Percentiles rank a stretch among this genome's conserved stretches.
Evolutionary conservation across 2,329 filamentous ascomycete species (phyloP).

Genomic region (Colletotrichum higginsianum): DNA sequence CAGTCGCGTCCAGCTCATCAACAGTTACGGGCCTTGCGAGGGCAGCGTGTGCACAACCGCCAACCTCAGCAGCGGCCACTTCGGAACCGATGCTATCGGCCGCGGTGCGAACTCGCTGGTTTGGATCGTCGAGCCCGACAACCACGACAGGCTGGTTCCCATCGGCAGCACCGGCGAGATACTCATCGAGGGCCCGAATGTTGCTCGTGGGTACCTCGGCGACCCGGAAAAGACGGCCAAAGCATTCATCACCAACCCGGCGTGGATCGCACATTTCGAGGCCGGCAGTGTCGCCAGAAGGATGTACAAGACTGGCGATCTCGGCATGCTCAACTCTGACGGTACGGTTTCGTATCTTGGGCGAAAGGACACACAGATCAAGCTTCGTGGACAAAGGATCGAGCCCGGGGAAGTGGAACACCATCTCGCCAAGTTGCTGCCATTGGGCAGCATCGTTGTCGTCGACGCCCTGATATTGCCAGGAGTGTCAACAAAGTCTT

Average conservation of each 20-base stretch:
- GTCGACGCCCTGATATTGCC: slow-evolving; percentile 20
- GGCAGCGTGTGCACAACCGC: slow-evolving; percentile 40
- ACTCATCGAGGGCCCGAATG: slow-evolving; percentile 47
- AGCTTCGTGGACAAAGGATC: slow-evolving; percentile 53
- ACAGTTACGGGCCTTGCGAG: slow-evolving; percentile 34
- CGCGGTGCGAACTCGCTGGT: slow-evolving; percentile 20
- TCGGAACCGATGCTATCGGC: slow-evolving; percentile 24
- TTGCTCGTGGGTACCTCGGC: slow-evolving; percentile 44
- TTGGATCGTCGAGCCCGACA: slow-evolving; percentile 47
- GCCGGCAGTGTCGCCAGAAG: background rate
- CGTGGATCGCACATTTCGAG: slow-evolving; percentile 11
- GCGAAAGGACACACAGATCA: slow-evolving; percentile 51
- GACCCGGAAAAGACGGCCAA: slow-evolving; percentile 13
- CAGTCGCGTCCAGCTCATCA: slow-evolving; percentile 25
- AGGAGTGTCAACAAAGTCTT: slow-evolving; percentile 11
- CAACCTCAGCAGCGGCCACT: background rate
- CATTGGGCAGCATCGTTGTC: slow-evolving; percentile 4
- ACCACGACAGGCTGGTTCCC: slow-evolving; percentile 45
- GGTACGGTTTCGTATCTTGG: slow-evolving; percentile 42
- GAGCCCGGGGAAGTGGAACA: slow-evolving; percentile 53
- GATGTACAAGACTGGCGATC: slow-evolving; percentile 42
- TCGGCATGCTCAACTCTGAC: slow-evolving; percentile 27
- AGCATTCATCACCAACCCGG: slow-evolving; percentile 25
- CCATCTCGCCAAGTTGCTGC: slow-evolving; percentile 34
- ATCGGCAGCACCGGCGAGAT: slow-evolving; percentile 49